phyloP scores from a whole-genome alignment of 495 filamentous ascomycete species.

The Schizothecium vesticola region DNA sequence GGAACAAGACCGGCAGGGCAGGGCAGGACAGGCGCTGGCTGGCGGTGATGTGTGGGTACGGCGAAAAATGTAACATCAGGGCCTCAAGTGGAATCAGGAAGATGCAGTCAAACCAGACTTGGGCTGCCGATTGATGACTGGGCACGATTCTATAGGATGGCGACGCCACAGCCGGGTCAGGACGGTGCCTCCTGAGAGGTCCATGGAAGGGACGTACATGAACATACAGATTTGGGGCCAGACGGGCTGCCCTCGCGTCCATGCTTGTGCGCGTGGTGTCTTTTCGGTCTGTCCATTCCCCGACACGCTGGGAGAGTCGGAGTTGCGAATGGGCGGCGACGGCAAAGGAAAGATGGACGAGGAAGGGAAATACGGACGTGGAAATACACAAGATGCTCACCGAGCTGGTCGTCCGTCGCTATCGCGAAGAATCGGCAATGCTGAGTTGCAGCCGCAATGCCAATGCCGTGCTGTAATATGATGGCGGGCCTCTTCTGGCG shows the following conservation, averaged over 20 bases:
- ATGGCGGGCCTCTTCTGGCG: not conserved
- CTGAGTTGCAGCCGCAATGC: not conserved
- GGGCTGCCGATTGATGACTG: constrained; percentile 35
- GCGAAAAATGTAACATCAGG: constrained; percentile 32
- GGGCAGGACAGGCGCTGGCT: not conserved
- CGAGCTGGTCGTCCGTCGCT: not conserved
- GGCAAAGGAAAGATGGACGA: not conserved
- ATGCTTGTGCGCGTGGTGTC: not conserved
- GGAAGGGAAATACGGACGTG: not conserved
- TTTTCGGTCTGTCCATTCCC: not conserved
- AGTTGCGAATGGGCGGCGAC: not conserved
- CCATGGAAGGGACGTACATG: constrained; percentile 24
- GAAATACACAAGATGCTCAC: not conserved
- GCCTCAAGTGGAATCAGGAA: constrained; percentile 20
- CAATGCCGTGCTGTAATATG: not conserved
- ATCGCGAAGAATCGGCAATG: not conserved
- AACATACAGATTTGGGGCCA: constrained; percentile 19
- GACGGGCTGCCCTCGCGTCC: constrained; percentile 5
- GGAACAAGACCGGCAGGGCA: constrained; percentile 10
- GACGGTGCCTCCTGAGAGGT: constrained; percentile 26
- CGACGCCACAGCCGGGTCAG: constrained; percentile 23
- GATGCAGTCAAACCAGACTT: constrained; percentile 32
- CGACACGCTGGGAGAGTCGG: not conserved
- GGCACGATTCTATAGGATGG: constrained; percentile 35
- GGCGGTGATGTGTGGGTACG: constrained; percentile 17